Evolutionary conservation across 2,329 filamentous ascomycete genomes (phyloP), one percentile per base, ranked within the genome.

Genomic region (Scytalidium sp.): DNA sequence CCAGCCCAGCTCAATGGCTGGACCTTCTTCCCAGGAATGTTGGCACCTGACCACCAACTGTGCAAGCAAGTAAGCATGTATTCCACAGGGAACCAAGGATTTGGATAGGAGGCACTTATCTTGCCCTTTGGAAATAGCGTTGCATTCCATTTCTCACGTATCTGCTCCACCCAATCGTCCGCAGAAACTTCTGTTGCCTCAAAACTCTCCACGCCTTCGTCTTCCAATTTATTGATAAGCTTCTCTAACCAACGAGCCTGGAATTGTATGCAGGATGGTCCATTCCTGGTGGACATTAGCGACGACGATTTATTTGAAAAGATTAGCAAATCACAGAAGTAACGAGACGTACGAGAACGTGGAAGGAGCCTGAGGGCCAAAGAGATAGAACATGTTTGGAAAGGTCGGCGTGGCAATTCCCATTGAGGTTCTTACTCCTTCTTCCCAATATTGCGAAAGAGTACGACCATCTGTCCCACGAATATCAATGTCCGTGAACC

Each of bases 341-440:
- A n/a, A n/a, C n/a, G n/a, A n/a, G n/a, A n/a, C n/a, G n/a, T n/a
- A n/a, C n/a, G n/a, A n/a, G n/a, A n/a, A n/a, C n/a, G n/a, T n/a
- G n/a, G n/a, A n/a, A n/a, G n/a, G n/a, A n/a, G n/a, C 66, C 32
- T 74, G 70, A 1, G 70, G 70, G 0, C 70, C 70, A 48, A 69
- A 71, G 5, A 63, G 60, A 50, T 73, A 72, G 64, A 78, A 76
- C 63, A 78, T 67, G 46, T 79, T 79, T 1, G 74, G 73, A 53
- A 73, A 75, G 3, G 67, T 67, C 9, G 65, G 55, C 13, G 71
- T 65, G 0, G 69, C 66, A 11, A 72, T 66, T 1, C 75, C 76
- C 1, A 78, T 53, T 4, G 61, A 58, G 0, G 68, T 68, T 25
- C 49, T 54, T 3, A 64, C 60, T 3, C 66, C 65, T 2, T 65